Evolutionary conservation across 1,284 basidiomycete genomes (phyloP), one percentile per base, ranked within the genome.

Genomic region (Sporisorium sorghi): DNA sequence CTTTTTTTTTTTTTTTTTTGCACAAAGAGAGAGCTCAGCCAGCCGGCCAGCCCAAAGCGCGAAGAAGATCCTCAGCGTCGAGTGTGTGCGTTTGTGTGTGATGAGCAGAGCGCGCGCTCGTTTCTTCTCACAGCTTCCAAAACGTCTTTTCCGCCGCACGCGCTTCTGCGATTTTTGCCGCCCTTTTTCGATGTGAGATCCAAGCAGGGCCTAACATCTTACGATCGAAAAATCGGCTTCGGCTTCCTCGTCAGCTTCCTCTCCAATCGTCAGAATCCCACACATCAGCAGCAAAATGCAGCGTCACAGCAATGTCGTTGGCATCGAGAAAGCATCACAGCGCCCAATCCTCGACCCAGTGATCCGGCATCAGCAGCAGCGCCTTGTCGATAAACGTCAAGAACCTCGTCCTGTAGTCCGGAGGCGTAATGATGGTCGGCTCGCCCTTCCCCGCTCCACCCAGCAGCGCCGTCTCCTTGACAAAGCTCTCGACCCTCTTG

Each of bases 401-500:
- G 71, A 84, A 84, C 21, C 83, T 72, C 40, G 64, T 76, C 33
- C 81, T 73, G 65, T 84, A 84, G 60, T 83, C 81, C 37, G 73
- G 73, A 39, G 83, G 83, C 26, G 80, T 81, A 35, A 84, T 83
- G 60, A 83, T 78, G 26, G 82, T 83, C 24, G 82, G 82, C 53
- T 79, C 78, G 49, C 80, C 81, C 50, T 79, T 78, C 21, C 80
- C 79, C n/a, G 65, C 90, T 54, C 87, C 88, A 58, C 93, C 93
- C 19, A 97, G 87, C 85, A 95, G 93, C 0, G 92, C 89, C 2
- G 92, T 91, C 80, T 98, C 96, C 84, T 98, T 99, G 50, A 98
- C 93, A 91, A 94, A 96, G 75, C 91, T 96, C 86, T 99, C 96
- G 26, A 98, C 87, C 80, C 94, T 94, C 87, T 99, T 99, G 86